Percentiles rank a stretch among this genome's conserved stretches.
phyloP scores from a whole-genome alignment of 495 filamentous ascomycete genomes.

The Annulohypoxylon maeteangense region DNA sequence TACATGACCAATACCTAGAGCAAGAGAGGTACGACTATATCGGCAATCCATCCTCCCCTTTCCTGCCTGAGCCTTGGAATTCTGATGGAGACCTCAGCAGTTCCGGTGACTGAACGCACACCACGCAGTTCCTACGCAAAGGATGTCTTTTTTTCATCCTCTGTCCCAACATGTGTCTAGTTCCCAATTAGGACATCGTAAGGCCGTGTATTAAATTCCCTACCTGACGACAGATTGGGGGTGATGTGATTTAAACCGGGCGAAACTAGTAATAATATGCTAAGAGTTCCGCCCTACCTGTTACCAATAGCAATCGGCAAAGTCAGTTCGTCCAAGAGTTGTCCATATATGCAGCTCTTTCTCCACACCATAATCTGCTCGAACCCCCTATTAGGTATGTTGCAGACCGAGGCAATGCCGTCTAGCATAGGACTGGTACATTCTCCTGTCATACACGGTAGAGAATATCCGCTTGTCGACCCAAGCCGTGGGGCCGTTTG shows the following conservation, averaged over 20 bases:
- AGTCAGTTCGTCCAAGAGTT: not conserved
- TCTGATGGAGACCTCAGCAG: constrained; percentile 17
- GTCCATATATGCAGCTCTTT: constrained; percentile 8
- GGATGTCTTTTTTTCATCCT: constrained; percentile 13
- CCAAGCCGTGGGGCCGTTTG: not conserved
- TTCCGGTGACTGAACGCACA: not conserved
- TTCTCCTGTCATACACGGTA: constrained; percentile 16
- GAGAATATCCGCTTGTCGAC: constrained; percentile 23
- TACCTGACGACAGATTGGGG: constrained; percentile 1
- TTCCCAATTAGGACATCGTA: constrained; percentile 10
- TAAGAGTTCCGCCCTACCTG: constrained; percentile 6
- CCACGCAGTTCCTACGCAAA: not conserved
- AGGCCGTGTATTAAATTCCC: constrained; percentile 16
- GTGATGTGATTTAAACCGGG: constrained; percentile 7
- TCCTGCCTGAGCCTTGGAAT: constrained; percentile 1
- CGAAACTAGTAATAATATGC: not conserved
- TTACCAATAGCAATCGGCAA: not conserved
- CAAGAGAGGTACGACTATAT: constrained; percentile 6
- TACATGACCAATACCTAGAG: not conserved
- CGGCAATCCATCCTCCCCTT: not conserved
- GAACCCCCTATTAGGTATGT: constrained; percentile 2
- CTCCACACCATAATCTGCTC: constrained; percentile 3
- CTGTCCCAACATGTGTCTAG: not conserved
- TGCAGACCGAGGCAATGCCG: constrained; percentile 14
- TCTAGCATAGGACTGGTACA: constrained; percentile 11